These are phyloP conservation scores for Trifolium subterraneum DNA, from an alignment of 306 rosid species.

Conservation along the genomic window DNA sequence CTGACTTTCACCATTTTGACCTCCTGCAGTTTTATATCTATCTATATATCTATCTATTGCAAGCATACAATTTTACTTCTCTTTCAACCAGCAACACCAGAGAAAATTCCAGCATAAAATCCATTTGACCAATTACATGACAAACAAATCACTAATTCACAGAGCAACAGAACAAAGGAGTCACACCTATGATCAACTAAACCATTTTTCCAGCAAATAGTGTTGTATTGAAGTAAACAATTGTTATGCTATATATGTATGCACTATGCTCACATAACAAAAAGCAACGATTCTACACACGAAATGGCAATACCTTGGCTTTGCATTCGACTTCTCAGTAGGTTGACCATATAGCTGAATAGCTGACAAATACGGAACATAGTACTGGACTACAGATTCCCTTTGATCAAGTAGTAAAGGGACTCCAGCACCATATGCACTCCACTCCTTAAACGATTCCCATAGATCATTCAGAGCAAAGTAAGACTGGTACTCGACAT, in stretches of 20 bases:
- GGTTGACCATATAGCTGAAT: conserved; percentile 79
- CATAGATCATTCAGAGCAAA: conserved; percentile 84
- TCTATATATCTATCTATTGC: conserved; percentile 4
- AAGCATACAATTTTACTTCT: conserved; percentile 19
- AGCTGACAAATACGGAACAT: conserved; percentile 91
- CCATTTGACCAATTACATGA: conserved; percentile 12
- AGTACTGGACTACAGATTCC: conserved; percentile 84
- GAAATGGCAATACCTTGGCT: conserved; percentile 65
- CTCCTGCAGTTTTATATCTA: conserved; percentile 24
- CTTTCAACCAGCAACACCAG: conserved; percentile 6
- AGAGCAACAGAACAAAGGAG: conserved; percentile 5
- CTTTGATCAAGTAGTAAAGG: conserved; percentile 72
- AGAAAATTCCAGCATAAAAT: conserved; percentile 30
- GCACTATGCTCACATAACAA: conserved; percentile 15
- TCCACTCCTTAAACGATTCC: conserved; percentile 92
- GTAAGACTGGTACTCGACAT: conserved; percentile 79
- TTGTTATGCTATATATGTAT: not conserved
- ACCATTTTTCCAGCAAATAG: not conserved
- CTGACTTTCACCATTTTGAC: conserved; percentile 34
- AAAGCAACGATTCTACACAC: not conserved
- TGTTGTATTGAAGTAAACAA: not conserved
- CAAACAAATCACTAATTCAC: conserved; percentile 7
- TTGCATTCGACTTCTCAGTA: conserved; percentile 53
- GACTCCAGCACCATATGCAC: conserved; percentile 93
- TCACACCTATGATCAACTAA: conserved; percentile 11